Evolutionary conservation across 164 flowering plant species (phyloP), one percentile per base, ranked within the genome.

Genomic region (Dillenia suffruticosa): DNA sequence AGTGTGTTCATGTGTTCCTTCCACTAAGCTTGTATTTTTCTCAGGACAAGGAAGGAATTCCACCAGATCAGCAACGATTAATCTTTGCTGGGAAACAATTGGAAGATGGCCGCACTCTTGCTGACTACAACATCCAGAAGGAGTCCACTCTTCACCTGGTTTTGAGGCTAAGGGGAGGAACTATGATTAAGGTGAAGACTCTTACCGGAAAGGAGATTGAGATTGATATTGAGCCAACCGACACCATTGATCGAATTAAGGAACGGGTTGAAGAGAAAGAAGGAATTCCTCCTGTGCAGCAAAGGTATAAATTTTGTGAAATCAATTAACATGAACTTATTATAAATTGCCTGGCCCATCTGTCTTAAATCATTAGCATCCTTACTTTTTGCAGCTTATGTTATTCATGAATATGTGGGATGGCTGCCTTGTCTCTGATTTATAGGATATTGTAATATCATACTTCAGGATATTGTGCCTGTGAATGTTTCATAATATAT

Each of bases 261-360:
- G 74, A 74, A 61, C 61, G 79, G 19, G 79, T 76, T 11, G 79
- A 76, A 66, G 79, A 76, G 69, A 72, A 76, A 44, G 79, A 76
- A 72, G 79, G 79, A 56, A 76, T 76, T 10, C 79, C 79, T 52
- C 79, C 79, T 1, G 79, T 76, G 32, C 79, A 76, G 59, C 79
- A 72, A 61, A 72, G 79, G 79, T 63, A 56, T 46, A 12, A 8
- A 54, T 17, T 24, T 17, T 56, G 43, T 62, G 7, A 5, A 32
- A 6, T 32, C 40, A 32, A 32, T 32, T 4, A 32, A 32, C 40
- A 32, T 32, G 40, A 32, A 32, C 40, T 32, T 32, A 32, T 32
- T 4, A 6, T 32, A 32, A 32, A 32, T 32, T 32, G 40, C 6
- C 40, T 5, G 4, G 40, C 6, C 5, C 40, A 32, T 6, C 6